These are phyloP conservation scores for Hortaea sp. DNA, from an alignment of 2,329 filamentous ascomycete species.

Conservation along the genomic window DNA sequence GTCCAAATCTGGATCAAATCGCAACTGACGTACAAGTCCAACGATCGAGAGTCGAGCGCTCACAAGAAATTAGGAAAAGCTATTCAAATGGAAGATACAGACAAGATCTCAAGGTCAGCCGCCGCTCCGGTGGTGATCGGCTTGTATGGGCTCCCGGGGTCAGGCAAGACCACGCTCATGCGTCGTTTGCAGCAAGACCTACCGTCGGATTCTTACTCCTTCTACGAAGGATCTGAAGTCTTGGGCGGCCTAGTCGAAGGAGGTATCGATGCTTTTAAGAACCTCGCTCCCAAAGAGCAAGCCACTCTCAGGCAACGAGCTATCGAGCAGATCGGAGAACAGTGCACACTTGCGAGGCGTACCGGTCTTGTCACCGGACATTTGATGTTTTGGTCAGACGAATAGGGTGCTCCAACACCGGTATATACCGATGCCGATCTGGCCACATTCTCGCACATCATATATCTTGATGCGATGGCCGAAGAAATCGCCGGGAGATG, in stretches of 20 bases:
- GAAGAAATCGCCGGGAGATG: constrained; percentile 22
- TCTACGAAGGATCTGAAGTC: constrained; percentile 45
- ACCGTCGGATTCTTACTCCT: constrained; percentile 28
- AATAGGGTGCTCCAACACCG: constrained; percentile 14
- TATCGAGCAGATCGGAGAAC: constrained; percentile 34
- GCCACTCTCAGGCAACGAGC: constrained; percentile 32
- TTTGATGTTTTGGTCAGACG: constrained; percentile 43
- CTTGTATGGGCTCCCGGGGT: constrained; percentile 46
- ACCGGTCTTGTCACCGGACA: constrained; percentile 46
- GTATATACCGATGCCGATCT: constrained; percentile 40
- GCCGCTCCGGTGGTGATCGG: constrained; percentile 32
- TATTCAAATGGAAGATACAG: no score
- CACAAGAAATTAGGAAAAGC: no score
- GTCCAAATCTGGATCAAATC: no score
- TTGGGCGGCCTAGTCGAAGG: constrained; percentile 36
- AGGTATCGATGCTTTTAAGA: constrained; percentile 40
- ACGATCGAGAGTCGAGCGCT: no score
- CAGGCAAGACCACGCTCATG: constrained; percentile 43
- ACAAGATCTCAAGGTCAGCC: no score
- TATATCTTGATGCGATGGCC: constrained; percentile 42
- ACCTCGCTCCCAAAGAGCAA: constrained; percentile 29
- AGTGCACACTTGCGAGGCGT: constrained; percentile 26
- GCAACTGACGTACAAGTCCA: no score
- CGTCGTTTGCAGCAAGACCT: constrained; percentile 30
- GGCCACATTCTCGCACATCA: constrained; percentile 44